Conservation (phyloP, 176 grass and related monocot species). For the Oryza glumipatula region DNA sequence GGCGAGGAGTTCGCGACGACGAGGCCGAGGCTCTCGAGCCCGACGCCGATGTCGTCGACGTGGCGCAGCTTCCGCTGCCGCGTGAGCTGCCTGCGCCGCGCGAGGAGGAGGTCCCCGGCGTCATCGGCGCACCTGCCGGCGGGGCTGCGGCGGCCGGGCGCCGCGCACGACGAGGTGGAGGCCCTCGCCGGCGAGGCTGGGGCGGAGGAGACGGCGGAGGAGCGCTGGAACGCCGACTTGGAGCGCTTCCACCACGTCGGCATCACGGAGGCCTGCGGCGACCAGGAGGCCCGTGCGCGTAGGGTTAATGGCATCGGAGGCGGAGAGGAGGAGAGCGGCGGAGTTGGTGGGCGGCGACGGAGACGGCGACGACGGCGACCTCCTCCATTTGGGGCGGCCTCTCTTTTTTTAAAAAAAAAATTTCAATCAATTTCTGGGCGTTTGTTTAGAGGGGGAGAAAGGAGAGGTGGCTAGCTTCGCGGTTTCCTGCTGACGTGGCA, state of each 20-base stretch:
- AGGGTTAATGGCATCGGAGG: constrained; percentile 48
- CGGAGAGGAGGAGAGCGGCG: background rate
- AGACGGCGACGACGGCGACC: constrained; percentile 37
- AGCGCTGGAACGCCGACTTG: constrained; percentile 56
- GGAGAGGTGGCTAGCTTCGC: background rate
- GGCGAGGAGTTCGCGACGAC: constrained; percentile 35
- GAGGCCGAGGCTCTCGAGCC: constrained; percentile 39
- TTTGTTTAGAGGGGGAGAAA: background rate
- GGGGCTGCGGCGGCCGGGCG: background rate
- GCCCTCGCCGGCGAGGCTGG: constrained; percentile 48
- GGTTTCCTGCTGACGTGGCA: background rate
- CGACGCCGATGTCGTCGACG: constrained; percentile 44
- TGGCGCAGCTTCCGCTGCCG: constrained; percentile 79
- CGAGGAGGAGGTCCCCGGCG: background rate
- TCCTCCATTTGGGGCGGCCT: constrained; percentile 23
- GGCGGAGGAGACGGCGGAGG: constrained; percentile 40
- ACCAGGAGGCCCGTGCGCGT: constrained; percentile 7
- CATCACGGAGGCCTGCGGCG: constrained; percentile 30
- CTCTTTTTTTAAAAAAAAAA: background rate
- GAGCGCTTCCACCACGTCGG: constrained; percentile 76
- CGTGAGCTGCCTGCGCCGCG: constrained; percentile 55
- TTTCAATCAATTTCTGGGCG: background rate
- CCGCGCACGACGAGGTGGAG: constrained; percentile 50
- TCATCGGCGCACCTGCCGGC: background rate
- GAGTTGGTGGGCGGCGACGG: constrained; percentile 26